Percentiles rank a stretch among this genome's conserved stretches.
phyloP scores from a whole-genome alignment of 2,329 filamentous ascomycete genomes.

The Stagonosporopsis cucurbitacearum region DNA sequence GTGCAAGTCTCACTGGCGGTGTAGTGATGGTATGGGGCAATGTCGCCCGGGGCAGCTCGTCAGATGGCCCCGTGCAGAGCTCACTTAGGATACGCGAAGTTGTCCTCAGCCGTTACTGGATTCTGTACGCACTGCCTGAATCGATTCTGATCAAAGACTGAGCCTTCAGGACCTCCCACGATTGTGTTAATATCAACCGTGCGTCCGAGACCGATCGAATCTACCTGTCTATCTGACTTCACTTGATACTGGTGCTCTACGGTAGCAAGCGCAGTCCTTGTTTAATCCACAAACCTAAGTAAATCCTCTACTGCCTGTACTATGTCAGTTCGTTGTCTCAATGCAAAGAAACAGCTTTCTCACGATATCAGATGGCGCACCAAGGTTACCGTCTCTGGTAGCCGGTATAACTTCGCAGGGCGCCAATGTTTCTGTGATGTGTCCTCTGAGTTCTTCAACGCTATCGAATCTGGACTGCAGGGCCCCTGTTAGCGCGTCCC shows the following conservation, averaged over 20 bases:
- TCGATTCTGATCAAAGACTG: not conserved
- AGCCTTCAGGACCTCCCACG: not conserved
- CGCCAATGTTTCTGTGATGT: not conserved
- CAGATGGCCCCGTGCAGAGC: not conserved
- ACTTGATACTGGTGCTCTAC: too few relatives aligned
- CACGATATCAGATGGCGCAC: not conserved
- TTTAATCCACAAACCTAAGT: not conserved
- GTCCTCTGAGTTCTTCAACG: not conserved
- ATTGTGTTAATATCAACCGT: not conserved
- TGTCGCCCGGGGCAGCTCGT: not conserved
- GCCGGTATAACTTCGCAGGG: not conserved
- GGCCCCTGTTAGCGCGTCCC: not conserved
- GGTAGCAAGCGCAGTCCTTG: too few relatives aligned
- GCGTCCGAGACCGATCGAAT: not conserved
- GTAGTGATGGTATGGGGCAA: not conserved
- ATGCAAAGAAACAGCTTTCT: too few relatives aligned
- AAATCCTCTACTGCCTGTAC: not conserved
- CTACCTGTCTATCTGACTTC: too few relatives aligned
- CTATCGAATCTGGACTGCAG: not conserved
- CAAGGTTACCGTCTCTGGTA: not conserved
- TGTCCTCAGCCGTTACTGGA: not conserved
- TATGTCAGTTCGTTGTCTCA: not conserved
- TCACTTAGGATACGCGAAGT: not conserved
- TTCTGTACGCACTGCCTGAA: not conserved
- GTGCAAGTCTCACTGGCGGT: not conserved